Evolutionary conservation across 257 asterid genomes (phyloP).

Genomic region (Gynochthodes officinalis): DNA sequence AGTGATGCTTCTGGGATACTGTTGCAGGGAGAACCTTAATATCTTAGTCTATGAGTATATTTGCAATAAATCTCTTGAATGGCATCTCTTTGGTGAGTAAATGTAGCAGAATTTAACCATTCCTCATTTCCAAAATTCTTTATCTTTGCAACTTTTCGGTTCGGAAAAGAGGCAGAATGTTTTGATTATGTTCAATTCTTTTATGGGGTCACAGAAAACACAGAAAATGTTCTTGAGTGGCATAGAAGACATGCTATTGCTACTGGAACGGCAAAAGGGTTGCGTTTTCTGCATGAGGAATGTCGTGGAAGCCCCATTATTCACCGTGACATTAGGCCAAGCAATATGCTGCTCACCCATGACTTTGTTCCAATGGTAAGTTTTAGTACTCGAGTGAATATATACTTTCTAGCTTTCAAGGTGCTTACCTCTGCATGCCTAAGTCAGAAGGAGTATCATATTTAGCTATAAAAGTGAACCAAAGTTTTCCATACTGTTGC

Average conservation of each 20-base stretch:
- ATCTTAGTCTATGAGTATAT: conserved; percentile 75
- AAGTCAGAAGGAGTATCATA: neutral
- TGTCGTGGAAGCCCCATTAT: conserved; percentile 87
- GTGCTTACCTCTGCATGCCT: neutral
- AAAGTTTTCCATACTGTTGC: neutral
- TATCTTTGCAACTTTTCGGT: neutral
- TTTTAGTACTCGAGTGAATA: neutral
- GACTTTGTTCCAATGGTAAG: conserved; percentile 78
- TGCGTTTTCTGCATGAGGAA: conserved; percentile 78
- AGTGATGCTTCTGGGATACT: conserved; percentile 82
- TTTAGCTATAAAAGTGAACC: neutral
- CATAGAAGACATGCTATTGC: conserved; percentile 68
- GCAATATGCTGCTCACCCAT: conserved; percentile 70
- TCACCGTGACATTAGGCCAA: conserved; percentile 77
- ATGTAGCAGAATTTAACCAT: conserved; percentile 8
- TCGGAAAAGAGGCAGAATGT: neutral
- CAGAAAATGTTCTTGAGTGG: conserved; percentile 57
- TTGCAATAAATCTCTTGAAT: conserved; percentile 72
- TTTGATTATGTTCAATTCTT: conserved; percentile 6
- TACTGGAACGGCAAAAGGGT: conserved; percentile 71
- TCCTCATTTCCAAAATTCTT: neutral
- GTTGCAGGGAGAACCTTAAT: conserved; percentile 74
- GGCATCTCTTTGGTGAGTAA: conserved; percentile 71
- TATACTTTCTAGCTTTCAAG: neutral
- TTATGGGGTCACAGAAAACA: conserved; percentile 38